Base-by-base conservation (phyloP, 2,329 filamentous ascomycete species). In the Bipolaris victoriae region DNA sequence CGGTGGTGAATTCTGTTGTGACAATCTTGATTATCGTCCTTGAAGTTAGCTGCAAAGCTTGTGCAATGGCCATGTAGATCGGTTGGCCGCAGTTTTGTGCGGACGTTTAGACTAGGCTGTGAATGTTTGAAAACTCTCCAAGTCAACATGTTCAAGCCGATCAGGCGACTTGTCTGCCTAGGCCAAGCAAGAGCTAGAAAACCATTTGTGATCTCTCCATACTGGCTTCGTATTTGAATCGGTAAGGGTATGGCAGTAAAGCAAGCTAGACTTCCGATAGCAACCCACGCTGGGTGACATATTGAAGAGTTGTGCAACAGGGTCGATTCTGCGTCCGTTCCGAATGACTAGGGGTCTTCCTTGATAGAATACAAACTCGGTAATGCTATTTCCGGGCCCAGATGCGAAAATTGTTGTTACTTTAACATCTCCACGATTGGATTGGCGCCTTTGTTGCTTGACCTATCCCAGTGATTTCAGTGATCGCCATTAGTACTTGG, bases 291-390 rank as follows among this genome's bases (percentile, higher is more conserved):
- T 20, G 20, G 18, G 13, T 5, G 22, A 33, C 15, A 7, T 26
- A n/a, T 20, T 18, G 43, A 49, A 44, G 47, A 37, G 54, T 39
- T 20, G 55, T 58, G 31, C 43, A 43, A 58, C 50, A 57, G 48
- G 13, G 47, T 33, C 43, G 16, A 54, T 7, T 5, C 26, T 39
- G n/a, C 20, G 18, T 31, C 24, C 7, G n/a, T 10, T 54, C 55
- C 13, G 26, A 55, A 37, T 3, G 9, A 1, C 29, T 16, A n/a
- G 22, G 45, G 15, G n/a, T 35, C 13, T 49, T 5, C 24, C 20
- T 9, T 18, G 18, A 40, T 7, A 36, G 26, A 15, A 26, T n/a
- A 11, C 7, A 10, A 36, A 15, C 7, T 18, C 7, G 13, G 29
- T 7, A 18, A 40, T n/a, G 40, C 18, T n/a, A 33, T 41, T 35